Evolutionary conservation across 2,329 filamentous ascomycete genomes (phyloP).

Genomic region (Fusarium pilosicola): DNA sequence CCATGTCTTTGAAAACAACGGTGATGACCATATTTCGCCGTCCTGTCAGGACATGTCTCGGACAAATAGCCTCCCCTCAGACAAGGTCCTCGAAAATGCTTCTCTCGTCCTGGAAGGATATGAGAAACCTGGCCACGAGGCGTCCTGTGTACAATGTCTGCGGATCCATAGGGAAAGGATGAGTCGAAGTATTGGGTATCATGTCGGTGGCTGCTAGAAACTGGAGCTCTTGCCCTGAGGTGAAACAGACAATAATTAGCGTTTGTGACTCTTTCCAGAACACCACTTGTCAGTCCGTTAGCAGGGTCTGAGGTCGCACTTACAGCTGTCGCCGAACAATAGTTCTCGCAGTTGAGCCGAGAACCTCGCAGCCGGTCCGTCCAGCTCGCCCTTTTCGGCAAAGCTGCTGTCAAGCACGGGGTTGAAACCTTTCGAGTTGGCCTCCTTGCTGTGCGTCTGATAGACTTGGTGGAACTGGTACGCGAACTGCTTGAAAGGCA

Average conservation of each 20-base stretch:
- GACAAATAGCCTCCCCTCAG: constrained; percentile 23
- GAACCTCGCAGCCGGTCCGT: constrained; percentile 57
- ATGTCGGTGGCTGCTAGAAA: constrained; percentile 60
- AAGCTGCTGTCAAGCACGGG: constrained; percentile 60
- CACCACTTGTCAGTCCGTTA: neutral
- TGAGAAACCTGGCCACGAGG: constrained; percentile 63
- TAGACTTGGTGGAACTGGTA: constrained; percentile 70
- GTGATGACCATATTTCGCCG: constrained; percentile 14
- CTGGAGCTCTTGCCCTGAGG: constrained; percentile 50
- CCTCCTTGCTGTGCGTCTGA: constrained; percentile 64
- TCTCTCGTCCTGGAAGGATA: constrained; percentile 64
- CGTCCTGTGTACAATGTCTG: constrained; percentile 63
- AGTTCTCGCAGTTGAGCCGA: constrained; percentile 57
- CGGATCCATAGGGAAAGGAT: constrained; percentile 60
- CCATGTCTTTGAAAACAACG: constrained; percentile 30
- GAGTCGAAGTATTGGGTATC: constrained; percentile 55
- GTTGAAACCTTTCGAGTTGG: constrained; percentile 62
- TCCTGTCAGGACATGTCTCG: constrained; percentile 32
- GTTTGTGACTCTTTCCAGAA: constrained; percentile 21
- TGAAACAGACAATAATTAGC: constrained; percentile 29
- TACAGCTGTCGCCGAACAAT: constrained; percentile 57
- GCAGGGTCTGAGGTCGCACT: constrained; percentile 43
- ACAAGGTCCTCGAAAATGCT: constrained; percentile 55
- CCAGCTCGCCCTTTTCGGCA: constrained; percentile 57
- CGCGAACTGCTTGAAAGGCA: constrained; percentile 69